Evolutionary conservation across 306 rosid species (phyloP).

Genomic region (Pyrus communis): DNA sequence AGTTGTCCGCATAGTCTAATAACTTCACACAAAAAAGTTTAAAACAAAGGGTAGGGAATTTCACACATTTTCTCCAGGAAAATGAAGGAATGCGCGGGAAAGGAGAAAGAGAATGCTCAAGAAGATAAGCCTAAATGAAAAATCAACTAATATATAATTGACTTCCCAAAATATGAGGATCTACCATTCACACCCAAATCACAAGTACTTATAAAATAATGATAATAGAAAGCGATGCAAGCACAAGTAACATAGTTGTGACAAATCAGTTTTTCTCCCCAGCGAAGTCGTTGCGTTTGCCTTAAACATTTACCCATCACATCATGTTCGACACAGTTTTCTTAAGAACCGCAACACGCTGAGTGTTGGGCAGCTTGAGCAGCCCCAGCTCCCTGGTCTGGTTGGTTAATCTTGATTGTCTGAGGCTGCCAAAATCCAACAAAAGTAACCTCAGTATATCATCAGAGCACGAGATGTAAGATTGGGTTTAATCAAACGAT

Average conservation of each 20-base stretch:
- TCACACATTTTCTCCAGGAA: not conserved
- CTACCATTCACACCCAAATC: constrained; percentile 64
- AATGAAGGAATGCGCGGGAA: not conserved
- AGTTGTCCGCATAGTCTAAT: too few relatives aligned
- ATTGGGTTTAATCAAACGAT: not conserved
- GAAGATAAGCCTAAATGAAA: constrained; percentile 10
- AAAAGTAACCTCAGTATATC: not conserved
- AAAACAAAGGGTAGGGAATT: not conserved
- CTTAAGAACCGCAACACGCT: constrained; percentile 83
- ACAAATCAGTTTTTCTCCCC: constrained; percentile 44
- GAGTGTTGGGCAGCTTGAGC: constrained; percentile 64
- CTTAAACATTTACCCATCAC: constrained; percentile 25
- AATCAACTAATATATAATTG: constrained; percentile 40
- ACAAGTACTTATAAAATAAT: constrained; percentile 34
- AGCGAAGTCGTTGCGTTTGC: constrained; percentile 27
- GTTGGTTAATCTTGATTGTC: constrained; percentile 78
- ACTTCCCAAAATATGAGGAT: constrained; percentile 31
- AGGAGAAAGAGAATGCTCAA: not conserved
- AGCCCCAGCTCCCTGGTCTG: constrained; percentile 69
- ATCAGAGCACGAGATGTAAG: not conserved
- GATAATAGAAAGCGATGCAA: constrained; percentile 31
- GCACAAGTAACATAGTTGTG: constrained; percentile 41
- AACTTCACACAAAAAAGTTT: too few relatives aligned
- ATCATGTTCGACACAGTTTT: constrained; percentile 4
- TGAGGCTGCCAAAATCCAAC: constrained; percentile 62